Evolutionary conservation across 768 basidiomycete genomes (phyloP).

Genomic region (Cystofilobasidium bisporidii): DNA sequence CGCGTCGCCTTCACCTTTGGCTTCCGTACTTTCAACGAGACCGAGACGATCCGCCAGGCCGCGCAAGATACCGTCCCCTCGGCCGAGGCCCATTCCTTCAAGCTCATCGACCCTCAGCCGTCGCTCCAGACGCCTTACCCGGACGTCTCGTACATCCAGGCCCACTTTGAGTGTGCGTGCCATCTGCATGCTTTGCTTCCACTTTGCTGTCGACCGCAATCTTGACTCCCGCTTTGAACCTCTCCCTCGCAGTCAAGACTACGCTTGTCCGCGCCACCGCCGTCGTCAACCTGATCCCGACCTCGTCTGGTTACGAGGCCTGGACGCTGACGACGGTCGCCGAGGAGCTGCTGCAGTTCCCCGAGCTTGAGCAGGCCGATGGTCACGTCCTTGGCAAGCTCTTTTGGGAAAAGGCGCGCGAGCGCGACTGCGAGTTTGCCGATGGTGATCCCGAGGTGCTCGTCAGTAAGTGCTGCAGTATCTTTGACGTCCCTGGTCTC

Average conservation of each 20-base stretch:
- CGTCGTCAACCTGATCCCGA: constrained; percentile 51
- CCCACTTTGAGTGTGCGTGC: constrained; percentile 50
- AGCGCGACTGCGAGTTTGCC: constrained; percentile 42
- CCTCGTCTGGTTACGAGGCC: constrained; percentile 40
- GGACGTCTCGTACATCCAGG: constrained; percentile 52
- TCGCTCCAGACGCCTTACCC: constrained; percentile 31
- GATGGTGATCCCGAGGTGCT: constrained; percentile 53
- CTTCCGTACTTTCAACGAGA: constrained; percentile 53
- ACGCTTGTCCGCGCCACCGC: constrained; percentile 48
- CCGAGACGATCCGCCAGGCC: constrained; percentile 39
- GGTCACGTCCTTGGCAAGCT: constrained; percentile 34
- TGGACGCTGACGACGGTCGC: constrained; percentile 57
- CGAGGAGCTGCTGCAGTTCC: constrained; percentile 48
- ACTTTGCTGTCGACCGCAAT: constrained; percentile 33
- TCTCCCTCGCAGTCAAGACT: constrained; percentile 33
- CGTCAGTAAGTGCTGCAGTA: constrained; percentile 37
- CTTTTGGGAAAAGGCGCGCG: constrained; percentile 30
- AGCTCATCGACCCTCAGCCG: constrained; percentile 27
- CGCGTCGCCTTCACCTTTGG: too few species aligned
- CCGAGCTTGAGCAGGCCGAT: constrained; percentile 48
- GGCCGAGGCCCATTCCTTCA: constrained; percentile 18
- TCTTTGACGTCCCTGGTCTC: too few species aligned
- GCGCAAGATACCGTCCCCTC: constrained; percentile 5
- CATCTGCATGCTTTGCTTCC: constrained; percentile 29
- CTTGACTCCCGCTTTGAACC: constrained; percentile 33